phyloP scores from a whole-genome alignment of 345 rosid species.

The Eucalyptus caleyi region DNA sequence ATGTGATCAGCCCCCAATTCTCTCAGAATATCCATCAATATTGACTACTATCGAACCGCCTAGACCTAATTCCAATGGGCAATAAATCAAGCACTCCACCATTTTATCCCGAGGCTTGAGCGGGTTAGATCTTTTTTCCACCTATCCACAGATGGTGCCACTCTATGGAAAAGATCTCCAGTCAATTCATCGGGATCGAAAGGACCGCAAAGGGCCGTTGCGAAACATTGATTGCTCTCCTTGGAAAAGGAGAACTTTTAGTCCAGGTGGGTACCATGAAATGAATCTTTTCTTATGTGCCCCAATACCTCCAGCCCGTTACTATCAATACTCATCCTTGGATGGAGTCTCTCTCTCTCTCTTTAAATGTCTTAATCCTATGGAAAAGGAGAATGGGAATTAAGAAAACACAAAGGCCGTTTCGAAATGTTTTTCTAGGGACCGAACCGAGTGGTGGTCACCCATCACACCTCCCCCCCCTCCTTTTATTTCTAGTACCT shows the following conservation, averaged over 20 bases:
- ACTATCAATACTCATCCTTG: neutral
- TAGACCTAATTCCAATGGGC: neutral
- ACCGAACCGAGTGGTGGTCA: neutral
- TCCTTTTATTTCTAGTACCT: neutral
- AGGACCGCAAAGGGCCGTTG: neutral
- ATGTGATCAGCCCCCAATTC: neutral
- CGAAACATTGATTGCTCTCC: neutral
- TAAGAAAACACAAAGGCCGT: neutral
- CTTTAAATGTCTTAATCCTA: neutral
- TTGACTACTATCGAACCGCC: neutral
- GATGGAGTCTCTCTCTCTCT: neutral
- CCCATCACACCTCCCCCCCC: neutral
- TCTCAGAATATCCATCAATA: neutral
- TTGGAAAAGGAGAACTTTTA: neutral
- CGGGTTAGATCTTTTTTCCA: neutral
- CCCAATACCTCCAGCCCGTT: neutral
- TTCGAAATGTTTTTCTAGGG: neutral
- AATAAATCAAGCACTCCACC: neutral
- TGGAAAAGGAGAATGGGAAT: neutral
- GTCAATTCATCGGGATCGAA: neutral
- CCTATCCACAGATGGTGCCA: neutral
- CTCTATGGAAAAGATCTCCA: neutral
- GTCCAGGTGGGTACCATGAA: neutral
- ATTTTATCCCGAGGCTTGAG: neutral
- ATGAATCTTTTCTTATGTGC: neutral